Percentiles rank a stretch among this genome's conserved stretches.
Conservation (phyloP, 768 basidiomycete species). For the Tremella fuciformis region DNA sequence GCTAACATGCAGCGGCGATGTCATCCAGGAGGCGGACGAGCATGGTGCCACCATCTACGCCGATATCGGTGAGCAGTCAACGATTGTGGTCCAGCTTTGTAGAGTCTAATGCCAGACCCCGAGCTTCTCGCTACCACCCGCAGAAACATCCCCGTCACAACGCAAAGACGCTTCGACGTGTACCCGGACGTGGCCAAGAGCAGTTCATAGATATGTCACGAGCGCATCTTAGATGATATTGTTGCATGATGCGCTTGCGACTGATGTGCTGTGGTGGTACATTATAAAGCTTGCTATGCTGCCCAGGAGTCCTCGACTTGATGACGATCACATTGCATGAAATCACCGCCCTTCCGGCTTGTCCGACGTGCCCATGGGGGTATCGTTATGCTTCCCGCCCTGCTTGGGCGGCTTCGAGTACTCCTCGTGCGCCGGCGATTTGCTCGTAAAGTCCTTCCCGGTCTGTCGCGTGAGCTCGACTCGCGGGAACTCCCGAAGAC, state of each 20-base stretch:
- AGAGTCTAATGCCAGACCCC: slow-evolving; percentile 60
- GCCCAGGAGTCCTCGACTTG: no score
- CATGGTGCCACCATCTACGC: slow-evolving; percentile 74
- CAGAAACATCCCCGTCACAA: slow-evolving; percentile 83
- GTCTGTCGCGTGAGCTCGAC: slow-evolving; percentile 20
- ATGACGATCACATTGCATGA: no score
- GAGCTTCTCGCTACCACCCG: slow-evolving; percentile 65
- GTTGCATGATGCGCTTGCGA: not conserved
- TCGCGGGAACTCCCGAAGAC: not conserved
- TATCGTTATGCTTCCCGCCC: slow-evolving; percentile 29
- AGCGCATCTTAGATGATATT: not conserved
- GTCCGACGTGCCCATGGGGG: slow-evolving; percentile 33
- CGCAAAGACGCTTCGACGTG: slow-evolving; percentile 86
- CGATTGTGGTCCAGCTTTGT: no score
- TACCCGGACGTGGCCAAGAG: slow-evolving; percentile 65
- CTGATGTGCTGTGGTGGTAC: no score
- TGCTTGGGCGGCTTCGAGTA: slow-evolving; percentile 37
- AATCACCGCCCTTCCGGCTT: slow-evolving; percentile 7
- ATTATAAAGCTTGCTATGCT: no score
- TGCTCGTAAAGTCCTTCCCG: slow-evolving; percentile 47
- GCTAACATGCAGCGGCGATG: slow-evolving; percentile 61
- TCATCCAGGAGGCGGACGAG: slow-evolving; percentile 71
- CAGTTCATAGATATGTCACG: not conserved
- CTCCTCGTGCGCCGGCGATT: slow-evolving; percentile 27
- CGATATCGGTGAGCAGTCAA: slow-evolving; percentile 75